A percentile compares a stretch with the other conserved stretches of the same genome.
phyloP scores from a whole-genome alignment of 2,329 filamentous ascomycete species.

The Sclerotinia sclerotiorum region DNA sequence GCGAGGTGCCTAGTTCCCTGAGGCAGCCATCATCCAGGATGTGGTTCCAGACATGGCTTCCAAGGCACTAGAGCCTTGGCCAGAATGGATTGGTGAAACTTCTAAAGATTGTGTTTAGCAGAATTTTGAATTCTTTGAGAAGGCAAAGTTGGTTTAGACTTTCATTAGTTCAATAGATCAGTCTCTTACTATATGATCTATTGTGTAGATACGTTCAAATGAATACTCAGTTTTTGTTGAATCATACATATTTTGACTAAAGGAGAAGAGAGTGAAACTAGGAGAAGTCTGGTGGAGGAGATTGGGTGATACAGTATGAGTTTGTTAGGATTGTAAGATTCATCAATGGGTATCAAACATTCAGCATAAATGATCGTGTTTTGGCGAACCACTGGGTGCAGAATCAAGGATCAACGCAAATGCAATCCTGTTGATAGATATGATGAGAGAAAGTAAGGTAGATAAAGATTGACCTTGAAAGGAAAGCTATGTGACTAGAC shows the following conservation, averaged over 20 bases:
- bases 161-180: background rate
- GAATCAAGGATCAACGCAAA: background rate
- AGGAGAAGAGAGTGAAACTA: too few relatives aligned
- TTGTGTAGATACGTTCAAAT: background rate
- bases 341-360: background rate
- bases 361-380: background rate
- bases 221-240: too few relatives aligned
- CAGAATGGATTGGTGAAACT: background rate
- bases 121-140: background rate
- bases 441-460: background rate
- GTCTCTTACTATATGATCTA: background rate
- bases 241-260: too few relatives aligned
- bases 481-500: constrained; percentile 31
- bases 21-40: background rate
- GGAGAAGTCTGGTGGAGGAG: too few relatives aligned
- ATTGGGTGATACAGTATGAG: background rate
- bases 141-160: background rate
- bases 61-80: background rate
- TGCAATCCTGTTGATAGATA: background rate
- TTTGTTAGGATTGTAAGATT: background rate
- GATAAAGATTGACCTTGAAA: background rate
- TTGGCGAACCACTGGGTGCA: background rate
- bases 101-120: background rate
- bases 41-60: background rate
- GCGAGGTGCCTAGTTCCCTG: too few relatives aligned